These are phyloP conservation scores for Claviceps maximensis DNA, from an alignment of 2,329 filamentous ascomycete species.

Conservation along the genomic window DNA sequence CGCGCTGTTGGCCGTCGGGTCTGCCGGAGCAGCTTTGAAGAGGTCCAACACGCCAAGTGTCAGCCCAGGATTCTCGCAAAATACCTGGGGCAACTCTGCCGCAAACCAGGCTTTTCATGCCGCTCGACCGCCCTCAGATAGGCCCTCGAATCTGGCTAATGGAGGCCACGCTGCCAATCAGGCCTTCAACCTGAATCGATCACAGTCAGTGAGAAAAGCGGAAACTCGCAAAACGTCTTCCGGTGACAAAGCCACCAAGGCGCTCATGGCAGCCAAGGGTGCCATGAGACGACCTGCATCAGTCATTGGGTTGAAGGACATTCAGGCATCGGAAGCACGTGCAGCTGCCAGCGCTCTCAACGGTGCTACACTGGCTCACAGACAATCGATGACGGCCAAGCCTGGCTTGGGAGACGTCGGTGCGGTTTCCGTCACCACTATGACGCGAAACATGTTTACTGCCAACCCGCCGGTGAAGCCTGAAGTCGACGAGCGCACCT, in stretches of 20 bases:
- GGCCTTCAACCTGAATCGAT: slow-evolving; percentile 23
- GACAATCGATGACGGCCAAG: slow-evolving; percentile 31
- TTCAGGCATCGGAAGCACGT: slow-evolving; percentile 17
- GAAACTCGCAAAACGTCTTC: slow-evolving; percentile 19
- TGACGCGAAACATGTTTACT: slow-evolving; percentile 65
- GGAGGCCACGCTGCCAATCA: slow-evolving; percentile 21
- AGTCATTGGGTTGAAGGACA: slow-evolving; percentile 4
- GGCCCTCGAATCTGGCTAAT: slow-evolving; percentile 10
- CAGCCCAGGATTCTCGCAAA: slow-evolving; percentile 13
- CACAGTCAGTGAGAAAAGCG: slow-evolving; percentile 15
- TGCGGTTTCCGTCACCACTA: slow-evolving; percentile 52
- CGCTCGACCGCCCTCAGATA: slow-evolving; percentile 10
- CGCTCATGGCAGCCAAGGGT: slow-evolving; percentile 62
- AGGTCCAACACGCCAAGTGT: slow-evolving; percentile 6
- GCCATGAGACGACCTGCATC: slow-evolving; percentile 38
- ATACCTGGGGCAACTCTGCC: slow-evolving; percentile 50
- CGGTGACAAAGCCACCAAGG: slow-evolving; percentile 36
- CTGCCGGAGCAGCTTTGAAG: slow-evolving; percentile 21
- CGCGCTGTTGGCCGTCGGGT: slow-evolving; percentile 48
- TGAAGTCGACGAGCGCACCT: slow-evolving; percentile 62
- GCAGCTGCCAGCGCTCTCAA: slow-evolving; percentile 55
- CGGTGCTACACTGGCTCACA: slow-evolving; percentile 57
- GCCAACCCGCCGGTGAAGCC: slow-evolving; percentile 57
- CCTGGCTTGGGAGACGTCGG: slow-evolving; percentile 45
- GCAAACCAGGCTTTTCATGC: slow-evolving; percentile 52